Evolutionary conservation across 768 basidiomycete species (phyloP).

Genomic region (Amanita molliuscula): DNA sequence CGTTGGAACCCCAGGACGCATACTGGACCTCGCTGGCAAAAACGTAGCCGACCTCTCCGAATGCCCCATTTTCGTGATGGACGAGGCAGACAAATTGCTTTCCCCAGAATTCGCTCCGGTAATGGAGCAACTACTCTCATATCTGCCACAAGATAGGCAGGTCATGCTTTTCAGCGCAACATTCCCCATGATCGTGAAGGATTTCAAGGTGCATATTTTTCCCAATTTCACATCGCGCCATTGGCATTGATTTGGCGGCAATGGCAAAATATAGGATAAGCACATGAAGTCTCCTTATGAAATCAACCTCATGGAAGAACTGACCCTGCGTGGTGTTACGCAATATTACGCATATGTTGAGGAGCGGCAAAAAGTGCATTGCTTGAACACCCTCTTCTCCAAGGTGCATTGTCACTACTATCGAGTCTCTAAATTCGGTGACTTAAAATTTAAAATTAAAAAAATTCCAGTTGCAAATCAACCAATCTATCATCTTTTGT

Average conservation of each 20-base stretch:
- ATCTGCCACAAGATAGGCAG: constrained; percentile 78
- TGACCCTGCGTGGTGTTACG: constrained; percentile 95
- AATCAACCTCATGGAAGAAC: constrained; percentile 99
- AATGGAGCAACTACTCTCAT: constrained; percentile 89
- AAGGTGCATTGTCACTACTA: constrained; percentile 45
- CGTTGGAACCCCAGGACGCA: constrained; percentile 94
- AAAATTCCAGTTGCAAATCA: constrained; percentile 93
- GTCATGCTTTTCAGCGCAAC: constrained; percentile 99
- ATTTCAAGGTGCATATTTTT: constrained; percentile 71
- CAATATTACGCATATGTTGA: constrained; percentile 99
- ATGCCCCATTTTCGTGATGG: constrained; percentile 98
- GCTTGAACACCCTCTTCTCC: constrained; percentile 97
- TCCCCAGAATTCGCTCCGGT: constrained; percentile 97
- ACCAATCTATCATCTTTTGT: constrained; percentile 99
- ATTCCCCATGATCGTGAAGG: constrained; percentile 98
- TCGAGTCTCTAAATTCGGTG: neutral
- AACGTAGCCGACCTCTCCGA: constrained; percentile 87
- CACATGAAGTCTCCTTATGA: constrained; percentile 95
- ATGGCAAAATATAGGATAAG: constrained; percentile 54
- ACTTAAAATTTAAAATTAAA: constrained; percentile 3
- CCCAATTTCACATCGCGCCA: neutral
- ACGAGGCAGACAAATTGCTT: constrained; percentile 97
- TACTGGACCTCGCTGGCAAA: constrained; percentile 91
- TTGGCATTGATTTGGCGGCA: neutral
- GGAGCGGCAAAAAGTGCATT: constrained; percentile 98